Conservation (phyloP, 2,329 filamentous ascomycete genomes). For the Exophiala sp. region DNA sequence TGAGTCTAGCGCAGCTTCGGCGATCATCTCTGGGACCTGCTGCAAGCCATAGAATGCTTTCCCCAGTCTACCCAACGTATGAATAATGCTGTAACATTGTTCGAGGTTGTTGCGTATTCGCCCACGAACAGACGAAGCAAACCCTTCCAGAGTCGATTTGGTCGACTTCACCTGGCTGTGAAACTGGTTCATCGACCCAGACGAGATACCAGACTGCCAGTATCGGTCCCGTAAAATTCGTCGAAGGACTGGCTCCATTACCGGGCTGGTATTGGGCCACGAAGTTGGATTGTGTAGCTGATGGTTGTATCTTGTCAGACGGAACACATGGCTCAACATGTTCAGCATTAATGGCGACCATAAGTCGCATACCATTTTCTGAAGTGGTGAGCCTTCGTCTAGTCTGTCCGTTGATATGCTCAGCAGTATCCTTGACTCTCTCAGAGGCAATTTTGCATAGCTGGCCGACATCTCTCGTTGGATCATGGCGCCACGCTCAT, state of each 20-base stretch:
- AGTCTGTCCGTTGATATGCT: constrained; percentile 88
- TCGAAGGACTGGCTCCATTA: constrained; percentile 73
- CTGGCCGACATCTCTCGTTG: constrained; percentile 75
- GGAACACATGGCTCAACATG: constrained; percentile 80
- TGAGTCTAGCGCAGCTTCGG: constrained; percentile 78
- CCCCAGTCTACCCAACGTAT: constrained; percentile 84
- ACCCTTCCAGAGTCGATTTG: constrained; percentile 83
- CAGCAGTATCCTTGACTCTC: constrained; percentile 87
- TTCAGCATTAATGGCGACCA: constrained; percentile 80
- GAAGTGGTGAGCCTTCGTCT: constrained; percentile 67
- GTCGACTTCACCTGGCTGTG: constrained; percentile 88
- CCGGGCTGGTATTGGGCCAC: constrained; percentile 72
- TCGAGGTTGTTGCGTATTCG: constrained; percentile 87
- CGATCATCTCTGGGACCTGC: constrained; percentile 77
- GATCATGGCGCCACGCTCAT: constrained; percentile 72
- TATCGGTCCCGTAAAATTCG: constrained; percentile 90
- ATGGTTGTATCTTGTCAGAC: constrained; percentile 83
- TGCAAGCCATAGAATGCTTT: constrained; percentile 86
- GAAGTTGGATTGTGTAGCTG: constrained; percentile 83
- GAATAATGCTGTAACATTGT: constrained; percentile 89
- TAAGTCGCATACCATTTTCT: constrained; percentile 71
- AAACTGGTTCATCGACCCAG: constrained; percentile 93
- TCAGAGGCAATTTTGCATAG: constrained; percentile 66
- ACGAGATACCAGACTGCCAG: constrained; percentile 97
- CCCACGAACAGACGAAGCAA: constrained; percentile 88